Evolutionary conservation across 352 stramenopile species (phyloP), one percentile per base, ranked within the genome.

Genomic region (Pythium rishiriense): DNA sequence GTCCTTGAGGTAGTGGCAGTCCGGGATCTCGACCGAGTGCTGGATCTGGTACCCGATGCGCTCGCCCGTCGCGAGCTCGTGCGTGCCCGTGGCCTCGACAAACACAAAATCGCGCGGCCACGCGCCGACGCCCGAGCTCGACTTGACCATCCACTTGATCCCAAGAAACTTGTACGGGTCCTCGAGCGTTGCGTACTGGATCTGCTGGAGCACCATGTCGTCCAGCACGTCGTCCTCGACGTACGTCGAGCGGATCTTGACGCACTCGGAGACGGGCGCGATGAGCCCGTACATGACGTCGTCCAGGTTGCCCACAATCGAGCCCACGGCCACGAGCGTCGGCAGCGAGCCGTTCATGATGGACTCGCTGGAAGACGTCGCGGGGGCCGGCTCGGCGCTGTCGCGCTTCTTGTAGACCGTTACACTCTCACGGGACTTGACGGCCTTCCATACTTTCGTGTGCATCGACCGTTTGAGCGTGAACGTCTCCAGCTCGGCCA

Each of bases 91-190:
- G 11, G 64, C 70, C 35, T 86, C 76, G 11, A 88, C 53, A 41
- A 78, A 83, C 10, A 85, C 73, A 28, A 77, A 75, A 51, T 86
- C 78, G 1, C 78, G 66, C 31, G 70, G 59, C 39, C 64, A 70
- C 53, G 75, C 65, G 19, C 81, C 49, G 21, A 55, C 57, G 43
- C 48, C 59, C n/a, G 55, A 24, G 12, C 49, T 47, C 25, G 56
- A 43, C 35, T 67, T 72, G 64, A 69, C 68, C 14, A 64, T 8
- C 68, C 68, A 75, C 60, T 75, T 75, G 58, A 75, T 22, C 0
- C 52, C 64, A 1, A 72, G 19, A 24, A 64, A 72, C 14, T 50
- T 46, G 48, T 62, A 75, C 47, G 68, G 68, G 22, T 72, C 50
- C 10, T 63, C 22, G 8, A 46, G 39, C 0, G 76, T 87, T 41